These are phyloP conservation scores for Vaccinium macrocarpon DNA, from an alignment of 148 eudicot species.

Conservation along the genomic window DNA sequence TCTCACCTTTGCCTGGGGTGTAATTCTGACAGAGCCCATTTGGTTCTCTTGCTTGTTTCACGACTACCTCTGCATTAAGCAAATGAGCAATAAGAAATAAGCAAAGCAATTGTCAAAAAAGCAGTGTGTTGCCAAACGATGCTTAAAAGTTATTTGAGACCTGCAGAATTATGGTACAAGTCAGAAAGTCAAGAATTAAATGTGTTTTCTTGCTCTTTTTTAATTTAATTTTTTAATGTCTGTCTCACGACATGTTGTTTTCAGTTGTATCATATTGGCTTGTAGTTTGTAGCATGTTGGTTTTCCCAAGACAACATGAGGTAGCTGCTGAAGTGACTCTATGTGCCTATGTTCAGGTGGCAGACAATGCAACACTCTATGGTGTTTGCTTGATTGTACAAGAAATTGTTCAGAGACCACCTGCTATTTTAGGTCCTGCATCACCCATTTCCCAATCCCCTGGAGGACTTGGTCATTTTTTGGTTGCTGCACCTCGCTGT, in stretches of 20 bases:
- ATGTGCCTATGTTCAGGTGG: slow-evolving; percentile 55
- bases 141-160: neutral
- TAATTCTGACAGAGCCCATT: neutral
- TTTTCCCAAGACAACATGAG: slow-evolving; percentile 1
- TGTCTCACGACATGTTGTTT: too few species aligned
- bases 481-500: slow-evolving; percentile 96
- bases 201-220: neutral
- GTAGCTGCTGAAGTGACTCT: slow-evolving; percentile 23
- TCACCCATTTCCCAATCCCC: slow-evolving; percentile 53
- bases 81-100: neutral
- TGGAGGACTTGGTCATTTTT: slow-evolving; percentile 53
- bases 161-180: neutral
- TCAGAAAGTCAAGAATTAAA: neutral
- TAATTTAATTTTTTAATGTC: neutral
- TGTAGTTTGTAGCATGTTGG: slow-evolving; percentile 12
- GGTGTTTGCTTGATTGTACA: slow-evolving; percentile 95
- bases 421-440: slow-evolving; percentile 52
- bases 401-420: slow-evolving; percentile 91
- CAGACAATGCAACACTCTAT: slow-evolving; percentile 82
- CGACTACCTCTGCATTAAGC: neutral
- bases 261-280: neutral
- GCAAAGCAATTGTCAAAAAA: too few species aligned
- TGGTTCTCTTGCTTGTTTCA: neutral
- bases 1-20: neutral
- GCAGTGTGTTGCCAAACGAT: neutral